Percentiles rank a stretch among this genome's conserved stretches.
Evolutionary conservation across 192 early-diverging fungal species (phyloP).

Genomic region (Piromyces sp.): DNA sequence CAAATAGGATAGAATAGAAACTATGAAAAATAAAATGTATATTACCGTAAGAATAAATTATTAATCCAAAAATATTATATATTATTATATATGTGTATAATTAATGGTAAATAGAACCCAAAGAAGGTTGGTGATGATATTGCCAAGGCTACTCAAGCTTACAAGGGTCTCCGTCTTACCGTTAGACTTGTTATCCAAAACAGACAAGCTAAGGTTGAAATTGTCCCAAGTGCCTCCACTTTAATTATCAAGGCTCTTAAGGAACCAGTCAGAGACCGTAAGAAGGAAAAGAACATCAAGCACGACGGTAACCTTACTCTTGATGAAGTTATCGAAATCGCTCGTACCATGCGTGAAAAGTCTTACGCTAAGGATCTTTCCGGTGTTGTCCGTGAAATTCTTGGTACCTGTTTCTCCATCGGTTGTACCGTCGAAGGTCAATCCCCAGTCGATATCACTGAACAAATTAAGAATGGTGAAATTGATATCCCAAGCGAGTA

Average conservation of each 20-base stretch:
- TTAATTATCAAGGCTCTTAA: slow-evolving; percentile 92
- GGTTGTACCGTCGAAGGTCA: slow-evolving; percentile 98
- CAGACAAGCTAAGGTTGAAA: slow-evolving; percentile 93
- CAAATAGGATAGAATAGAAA: too few relatives aligned
- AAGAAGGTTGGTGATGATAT: slow-evolving; percentile 99
- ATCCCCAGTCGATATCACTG: slow-evolving; percentile 67
- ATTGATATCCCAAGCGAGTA: slow-evolving; percentile 34
- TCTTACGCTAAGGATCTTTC: slow-evolving; percentile 81
- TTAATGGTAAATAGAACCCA: slow-evolving; percentile 42
- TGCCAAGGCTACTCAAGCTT: slow-evolving; percentile 97
- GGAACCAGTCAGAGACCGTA: slow-evolving; percentile 90
- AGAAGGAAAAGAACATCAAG: slow-evolving; percentile 99
- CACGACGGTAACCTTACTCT: slow-evolving; percentile 91
- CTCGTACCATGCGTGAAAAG: slow-evolving; percentile 86
- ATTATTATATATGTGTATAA: not conserved
- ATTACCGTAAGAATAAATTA: too few relatives aligned
- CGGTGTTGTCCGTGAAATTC: slow-evolving; percentile 91
- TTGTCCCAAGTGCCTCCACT: slow-evolving; percentile 90
- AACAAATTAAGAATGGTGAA: slow-evolving; percentile 75
- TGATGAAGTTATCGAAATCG: slow-evolving; percentile 86
- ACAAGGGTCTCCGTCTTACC: slow-evolving; percentile 97
- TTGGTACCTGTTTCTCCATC: slow-evolving; percentile 55
- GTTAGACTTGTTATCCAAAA: slow-evolving; percentile 98
- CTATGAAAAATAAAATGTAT: too few relatives aligned
- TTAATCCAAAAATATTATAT: too few relatives aligned